A percentile compares a stretch with the other conserved stretches of the same genome.
Evolutionary conservation across 768 basidiomycete species (phyloP).

Genomic region (Suillus occidentalis): DNA sequence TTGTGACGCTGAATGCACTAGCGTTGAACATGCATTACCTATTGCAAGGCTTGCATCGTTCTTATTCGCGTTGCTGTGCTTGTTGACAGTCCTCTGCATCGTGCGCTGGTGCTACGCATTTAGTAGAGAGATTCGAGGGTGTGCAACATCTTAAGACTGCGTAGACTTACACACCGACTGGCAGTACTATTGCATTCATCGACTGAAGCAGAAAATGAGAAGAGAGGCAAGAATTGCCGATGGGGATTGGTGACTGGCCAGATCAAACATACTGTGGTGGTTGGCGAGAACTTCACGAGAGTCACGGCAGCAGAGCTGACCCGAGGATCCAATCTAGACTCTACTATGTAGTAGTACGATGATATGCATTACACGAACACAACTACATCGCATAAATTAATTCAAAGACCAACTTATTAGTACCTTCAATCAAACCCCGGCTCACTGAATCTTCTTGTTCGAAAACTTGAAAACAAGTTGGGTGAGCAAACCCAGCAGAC

Average conservation of each 20-base stretch:
- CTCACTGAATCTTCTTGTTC: conserved; percentile 3
- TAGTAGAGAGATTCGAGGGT: neutral
- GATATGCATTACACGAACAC: neutral
- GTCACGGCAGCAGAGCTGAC: neutral
- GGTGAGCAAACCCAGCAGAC: neutral
- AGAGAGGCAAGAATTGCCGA: neutral
- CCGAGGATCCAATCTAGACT: neutral
- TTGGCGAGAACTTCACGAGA: neutral
- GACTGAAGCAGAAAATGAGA: neutral
- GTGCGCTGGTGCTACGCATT: neutral
- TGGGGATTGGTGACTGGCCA: neutral
- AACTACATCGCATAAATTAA: neutral
- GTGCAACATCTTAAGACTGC: neutral
- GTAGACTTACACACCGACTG: neutral
- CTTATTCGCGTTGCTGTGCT: neutral
- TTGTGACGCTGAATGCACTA: neutral
- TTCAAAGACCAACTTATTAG: neutral
- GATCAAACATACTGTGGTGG: neutral
- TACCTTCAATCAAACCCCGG: neutral
- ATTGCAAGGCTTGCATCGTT: neutral
- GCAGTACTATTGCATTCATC: neutral
- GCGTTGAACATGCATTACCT: neutral
- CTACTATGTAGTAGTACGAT: neutral
- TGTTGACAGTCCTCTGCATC: neutral
- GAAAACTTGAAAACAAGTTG: conserved; percentile 6